Conservation (phyloP, 108 stramenopile species). For the Cylindrotheca fusiformis region DNA sequence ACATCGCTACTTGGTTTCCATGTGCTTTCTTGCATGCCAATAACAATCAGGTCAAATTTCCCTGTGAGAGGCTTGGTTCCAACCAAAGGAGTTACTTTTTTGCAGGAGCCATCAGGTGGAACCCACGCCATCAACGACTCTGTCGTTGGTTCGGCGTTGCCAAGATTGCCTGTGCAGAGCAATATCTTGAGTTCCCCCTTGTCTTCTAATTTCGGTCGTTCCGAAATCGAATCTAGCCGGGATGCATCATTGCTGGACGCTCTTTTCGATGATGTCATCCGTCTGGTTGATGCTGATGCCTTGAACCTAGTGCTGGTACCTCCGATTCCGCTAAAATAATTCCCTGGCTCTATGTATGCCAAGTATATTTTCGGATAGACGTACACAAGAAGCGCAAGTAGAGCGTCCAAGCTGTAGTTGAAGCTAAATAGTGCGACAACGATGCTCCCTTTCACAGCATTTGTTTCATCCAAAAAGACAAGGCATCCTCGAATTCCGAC, state of each 20-base stretch:
- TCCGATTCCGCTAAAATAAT: neutral
- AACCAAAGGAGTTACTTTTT: neutral
- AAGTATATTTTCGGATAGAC: conserved; percentile 14
- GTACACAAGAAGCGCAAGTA: conserved; percentile 26
- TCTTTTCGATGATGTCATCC: no score
- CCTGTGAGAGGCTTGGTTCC: conserved; percentile 3
- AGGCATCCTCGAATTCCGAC: conserved; percentile 7
- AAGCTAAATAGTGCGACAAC: conserved; percentile 15
- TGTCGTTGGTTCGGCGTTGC: conserved; percentile 22
- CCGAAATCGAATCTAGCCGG: no score
- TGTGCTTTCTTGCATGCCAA: conserved; percentile 47
- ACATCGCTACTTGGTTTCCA: conserved; percentile 6
- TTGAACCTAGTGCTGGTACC: neutral
- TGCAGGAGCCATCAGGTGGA: conserved; percentile 26
- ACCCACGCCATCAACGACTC: conserved; percentile 40
- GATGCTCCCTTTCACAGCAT: conserved; percentile 2
- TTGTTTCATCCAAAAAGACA: conserved; percentile 8
- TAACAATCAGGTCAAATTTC: conserved; percentile 38
- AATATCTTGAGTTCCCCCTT: conserved; percentile 12
- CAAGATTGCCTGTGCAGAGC: conserved; percentile 29
- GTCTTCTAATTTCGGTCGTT: no score
- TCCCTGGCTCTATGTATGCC: neutral
- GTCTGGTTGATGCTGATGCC: no score
- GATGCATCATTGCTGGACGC: no score
- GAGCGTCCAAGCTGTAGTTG: conserved; percentile 15